Conservation (phyloP, 257 asterid species). For the Verbascum thapsus region DNA sequence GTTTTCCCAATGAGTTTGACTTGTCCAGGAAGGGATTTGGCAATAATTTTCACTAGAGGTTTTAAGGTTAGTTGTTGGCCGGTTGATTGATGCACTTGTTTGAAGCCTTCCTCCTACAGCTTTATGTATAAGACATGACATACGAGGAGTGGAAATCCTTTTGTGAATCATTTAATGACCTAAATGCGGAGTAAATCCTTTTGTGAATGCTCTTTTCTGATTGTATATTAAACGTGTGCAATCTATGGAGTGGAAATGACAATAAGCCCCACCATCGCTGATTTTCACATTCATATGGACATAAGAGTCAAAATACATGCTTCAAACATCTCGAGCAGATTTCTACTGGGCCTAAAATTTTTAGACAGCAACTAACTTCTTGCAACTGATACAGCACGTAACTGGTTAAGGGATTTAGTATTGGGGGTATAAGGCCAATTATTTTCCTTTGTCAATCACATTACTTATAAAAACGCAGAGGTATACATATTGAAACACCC, state of each 20-base stretch:
- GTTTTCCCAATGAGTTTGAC: too few species aligned
- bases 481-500: constrained; percentile 11
- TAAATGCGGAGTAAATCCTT: background rate
- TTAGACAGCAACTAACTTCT: background rate
- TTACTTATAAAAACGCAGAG: constrained; percentile 15
- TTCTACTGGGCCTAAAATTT: background rate
- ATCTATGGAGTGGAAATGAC: background rate
- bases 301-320: constrained; percentile 9
- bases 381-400: background rate
- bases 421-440: constrained; percentile 18
- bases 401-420: background rate
- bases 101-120: too few species aligned
- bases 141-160: too few species aligned
- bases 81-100: too few species aligned
- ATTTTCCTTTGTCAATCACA: constrained; percentile 15
- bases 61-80: too few species aligned
- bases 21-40: too few species aligned
- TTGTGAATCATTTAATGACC: too few species aligned
- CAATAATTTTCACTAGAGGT: too few species aligned
- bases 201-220: constrained; percentile 4
- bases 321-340: constrained; percentile 17
- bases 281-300: constrained; percentile 9
- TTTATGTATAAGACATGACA: too few species aligned
- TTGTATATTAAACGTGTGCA: background rate
- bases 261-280: background rate